phyloP scores from a whole-genome alignment of 2,329 filamentous ascomycete species.

The Fusarium irregulare region DNA sequence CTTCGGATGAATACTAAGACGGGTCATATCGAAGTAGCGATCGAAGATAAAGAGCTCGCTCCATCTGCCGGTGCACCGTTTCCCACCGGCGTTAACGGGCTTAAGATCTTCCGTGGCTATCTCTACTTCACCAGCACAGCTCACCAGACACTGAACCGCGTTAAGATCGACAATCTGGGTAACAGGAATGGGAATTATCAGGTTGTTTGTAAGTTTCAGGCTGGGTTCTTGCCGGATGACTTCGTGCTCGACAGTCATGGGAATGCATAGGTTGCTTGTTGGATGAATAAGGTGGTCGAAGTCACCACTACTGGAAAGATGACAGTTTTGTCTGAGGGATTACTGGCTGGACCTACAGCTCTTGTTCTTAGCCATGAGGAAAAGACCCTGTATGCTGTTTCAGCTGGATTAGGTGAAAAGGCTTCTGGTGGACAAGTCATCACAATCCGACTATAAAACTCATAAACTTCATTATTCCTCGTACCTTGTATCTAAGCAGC shows the following conservation, averaged over 20 bases:
- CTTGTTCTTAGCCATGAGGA: neutral
- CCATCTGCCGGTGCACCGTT: no score
- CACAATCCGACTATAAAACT: neutral
- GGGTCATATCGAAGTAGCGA: no score
- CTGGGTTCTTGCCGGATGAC: neutral
- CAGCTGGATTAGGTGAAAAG: neutral
- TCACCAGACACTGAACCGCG: neutral
- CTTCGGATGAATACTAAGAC: no score
- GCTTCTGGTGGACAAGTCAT: constrained; percentile 11
- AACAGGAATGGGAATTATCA: neutral
- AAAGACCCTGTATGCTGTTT: neutral
- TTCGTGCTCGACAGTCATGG: neutral
- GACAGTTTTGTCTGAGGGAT: neutral
- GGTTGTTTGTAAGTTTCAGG: neutral
- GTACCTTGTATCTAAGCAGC: neutral
- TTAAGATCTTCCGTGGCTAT: neutral
- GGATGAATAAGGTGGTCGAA: neutral
- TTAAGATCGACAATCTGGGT: neutral
- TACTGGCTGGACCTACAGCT: neutral
- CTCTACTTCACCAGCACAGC: constrained; percentile 12
- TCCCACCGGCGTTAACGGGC: no score
- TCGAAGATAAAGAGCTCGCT: no score
- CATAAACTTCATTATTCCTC: neutral
- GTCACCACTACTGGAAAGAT: neutral
- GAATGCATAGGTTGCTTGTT: constrained; percentile 1